Evolutionary conservation across 345 rosid genomes (phyloP), one percentile per base, ranked within the genome.

Genomic region (Kandelia obovata): DNA sequence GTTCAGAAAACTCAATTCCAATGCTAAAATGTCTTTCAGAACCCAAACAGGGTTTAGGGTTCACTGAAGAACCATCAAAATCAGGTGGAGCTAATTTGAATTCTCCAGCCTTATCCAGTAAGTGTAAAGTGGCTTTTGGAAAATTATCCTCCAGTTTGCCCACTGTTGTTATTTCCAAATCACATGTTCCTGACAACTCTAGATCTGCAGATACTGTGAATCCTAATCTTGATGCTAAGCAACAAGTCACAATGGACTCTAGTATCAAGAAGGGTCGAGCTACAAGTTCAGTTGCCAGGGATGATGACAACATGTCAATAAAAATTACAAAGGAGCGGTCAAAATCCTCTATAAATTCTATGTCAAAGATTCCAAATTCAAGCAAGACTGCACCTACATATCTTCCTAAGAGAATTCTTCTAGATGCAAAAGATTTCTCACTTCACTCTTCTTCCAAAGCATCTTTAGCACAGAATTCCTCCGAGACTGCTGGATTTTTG

Each of bases 311-410:
- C 25, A 21, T 70, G 19, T 73, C 82, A 43, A 73, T 73, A 65
- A 88, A 82, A 86, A 27, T 74, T 51, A 60, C 52, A 60, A 88
- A 84, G 74, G 88, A 87, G 67, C 84, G 71, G 51, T 47, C 76
- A 34, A 83, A 77, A 71, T 74, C 82, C 52, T 76, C 85, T 51
- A 49, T 77, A 55, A 71, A 67, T 72, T 77, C 81, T 77, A 53
- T 80, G 67, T 72, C 80, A 13, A 90, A 83, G 81, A 69, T 53
- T 1, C 64, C 78, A 23, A 86, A 82, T 62, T 79, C 86, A 8
- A 81, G 81, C 84, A 88, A 90, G 79, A 72, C 67, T 65, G 82
- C 85, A 52, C 85, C 83, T 77, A 17, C 90, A 62, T 80, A 87
- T 66, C 77, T 63, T 75, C 77, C 85, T 65, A 88, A 82, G 80